Conservation (phyloP, 192 early-diverging fungal species). For the Rhizoclosmatium sp. region DNA sequence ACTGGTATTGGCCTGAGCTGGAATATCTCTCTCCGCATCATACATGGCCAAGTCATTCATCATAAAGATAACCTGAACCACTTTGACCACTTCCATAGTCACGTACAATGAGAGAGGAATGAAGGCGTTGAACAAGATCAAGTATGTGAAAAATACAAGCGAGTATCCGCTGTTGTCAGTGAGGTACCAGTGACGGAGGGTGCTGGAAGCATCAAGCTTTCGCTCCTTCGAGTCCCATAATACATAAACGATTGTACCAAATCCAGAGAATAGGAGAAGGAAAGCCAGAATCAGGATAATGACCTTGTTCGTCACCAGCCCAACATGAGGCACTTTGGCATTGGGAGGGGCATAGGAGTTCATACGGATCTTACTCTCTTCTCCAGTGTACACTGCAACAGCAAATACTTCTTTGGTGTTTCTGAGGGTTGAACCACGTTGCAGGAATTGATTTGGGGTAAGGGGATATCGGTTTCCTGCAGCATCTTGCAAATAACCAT, state of each 20-base stretch:
- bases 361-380: constrained; percentile 62
- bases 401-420: constrained; percentile 85
- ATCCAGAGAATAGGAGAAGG: constrained; percentile 40
- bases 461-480: constrained; percentile 60
- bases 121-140: constrained; percentile 84
- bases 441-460: constrained; percentile 79
- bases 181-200: constrained; percentile 33
- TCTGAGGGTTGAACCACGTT: constrained; percentile 83
- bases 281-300: constrained; percentile 45
- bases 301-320: constrained; percentile 51
- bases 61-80: constrained; percentile 79
- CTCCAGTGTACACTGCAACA: constrained; percentile 68
- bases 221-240: constrained; percentile 36
- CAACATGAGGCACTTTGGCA: constrained; percentile 49
- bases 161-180: constrained; percentile 3
- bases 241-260: constrained; percentile 34
- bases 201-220: not conserved
- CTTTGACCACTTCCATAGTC: constrained; percentile 84
- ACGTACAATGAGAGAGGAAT: constrained; percentile 91
- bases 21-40: constrained; percentile 70
- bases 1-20: constrained; percentile 78
- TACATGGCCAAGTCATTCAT: constrained; percentile 83
- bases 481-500: constrained; percentile 64
- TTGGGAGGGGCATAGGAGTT: constrained; percentile 49
- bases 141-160: constrained; percentile 68